Base-by-base conservation (phyloP, 2,329 filamentous ascomycete species). In the Aspergillus terreus region DNA sequence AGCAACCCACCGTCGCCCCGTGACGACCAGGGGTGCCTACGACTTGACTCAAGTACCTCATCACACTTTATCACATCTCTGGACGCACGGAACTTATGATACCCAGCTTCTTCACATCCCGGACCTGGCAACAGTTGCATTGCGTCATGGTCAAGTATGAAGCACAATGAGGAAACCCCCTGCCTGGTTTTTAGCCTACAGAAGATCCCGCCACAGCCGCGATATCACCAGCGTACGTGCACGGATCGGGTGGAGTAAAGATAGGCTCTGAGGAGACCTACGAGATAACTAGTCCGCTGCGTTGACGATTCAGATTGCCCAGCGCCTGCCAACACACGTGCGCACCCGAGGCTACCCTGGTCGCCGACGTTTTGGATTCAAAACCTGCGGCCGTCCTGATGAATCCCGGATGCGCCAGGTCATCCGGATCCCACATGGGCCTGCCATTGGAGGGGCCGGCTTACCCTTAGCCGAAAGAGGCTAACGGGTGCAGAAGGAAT, bases 201-300 rank as follows among this genome's bases (percentile, higher is more conserved):
- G 38, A 47, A 7, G 41, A 19, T 56, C 47, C 57, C 58, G 58
- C 58, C 49, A 56, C 48, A 60, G 51, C 58, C 58, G 58, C 56
- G 51, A 55, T 49, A 50, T 52, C 52, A 52, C 19, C 15, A 12
- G 6, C 23, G 36, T 42, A 51, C 35, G 44, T 35, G 48, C 14
- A 52, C 35, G 42, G 27, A 49, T 56, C 48, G 44, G 42, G 46
- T 41, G 48, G 38, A 43, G 27, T 40, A 30, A 6, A 45, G 38
- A 36, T 46, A 32, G 40, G 33, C 32, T 47, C 30, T 25, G 14
- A 14, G 21, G 7, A 4, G 7, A 19, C 6, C 15, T 19, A n/a
- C 6, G 7, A 42, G 45, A 43, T 44, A 19, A 10, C 21, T 38
- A 23, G 33, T 40, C 21, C 19, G 27, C 43, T 11, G 5, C 25